Conservation (phyloP, 805 yeast genomes). For the Candida sonorensis region DNA sequence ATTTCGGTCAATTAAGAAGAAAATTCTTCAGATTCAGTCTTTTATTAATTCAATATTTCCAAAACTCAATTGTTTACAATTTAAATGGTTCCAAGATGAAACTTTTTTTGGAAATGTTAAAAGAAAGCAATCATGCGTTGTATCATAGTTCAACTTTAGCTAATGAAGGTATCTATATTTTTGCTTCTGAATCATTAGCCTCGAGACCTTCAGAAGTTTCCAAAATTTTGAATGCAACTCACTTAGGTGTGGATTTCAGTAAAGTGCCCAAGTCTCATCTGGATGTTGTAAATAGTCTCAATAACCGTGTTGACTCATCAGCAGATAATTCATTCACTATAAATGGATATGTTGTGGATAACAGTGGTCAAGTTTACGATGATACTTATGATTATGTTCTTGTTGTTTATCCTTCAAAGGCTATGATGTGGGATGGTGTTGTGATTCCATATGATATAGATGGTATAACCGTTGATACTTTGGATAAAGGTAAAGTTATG, state of each 20-base stretch:
- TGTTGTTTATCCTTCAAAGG: constrained; percentile 72
- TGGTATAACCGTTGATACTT: constrained; percentile 42
- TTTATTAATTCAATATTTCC: constrained; percentile 60
- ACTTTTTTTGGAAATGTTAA: constrained; percentile 48
- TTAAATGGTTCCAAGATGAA: constrained; percentile 43
- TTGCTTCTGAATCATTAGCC: constrained; percentile 60
- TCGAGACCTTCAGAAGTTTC: constrained; percentile 36
- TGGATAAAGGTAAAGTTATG: constrained; percentile 62
- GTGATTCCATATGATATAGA: constrained; percentile 50
- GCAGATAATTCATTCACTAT: constrained; percentile 4
- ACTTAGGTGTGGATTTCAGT: constrained; percentile 44
- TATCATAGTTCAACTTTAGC: constrained; percentile 63
- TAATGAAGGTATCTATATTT: constrained; percentile 67
- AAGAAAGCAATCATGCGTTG: constrained; percentile 65
- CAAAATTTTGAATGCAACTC: constrained; percentile 37
- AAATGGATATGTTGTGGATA: constrained; percentile 8
- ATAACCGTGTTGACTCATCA: constrained; percentile 14
- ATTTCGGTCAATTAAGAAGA: constrained; percentile 70
- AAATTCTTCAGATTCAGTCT: constrained; percentile 74
- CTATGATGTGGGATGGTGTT: constrained; percentile 87
- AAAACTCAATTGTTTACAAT: constrained; percentile 62
- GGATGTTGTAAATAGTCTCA: constrained; percentile 23
- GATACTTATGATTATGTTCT: constrained; percentile 49
- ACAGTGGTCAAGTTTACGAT: constrained; percentile 4
- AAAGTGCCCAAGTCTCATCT: constrained; percentile 28